Evolutionary conservation across 208 protist species (phyloP).

Genomic region (Trypanosoma theileri): DNA sequence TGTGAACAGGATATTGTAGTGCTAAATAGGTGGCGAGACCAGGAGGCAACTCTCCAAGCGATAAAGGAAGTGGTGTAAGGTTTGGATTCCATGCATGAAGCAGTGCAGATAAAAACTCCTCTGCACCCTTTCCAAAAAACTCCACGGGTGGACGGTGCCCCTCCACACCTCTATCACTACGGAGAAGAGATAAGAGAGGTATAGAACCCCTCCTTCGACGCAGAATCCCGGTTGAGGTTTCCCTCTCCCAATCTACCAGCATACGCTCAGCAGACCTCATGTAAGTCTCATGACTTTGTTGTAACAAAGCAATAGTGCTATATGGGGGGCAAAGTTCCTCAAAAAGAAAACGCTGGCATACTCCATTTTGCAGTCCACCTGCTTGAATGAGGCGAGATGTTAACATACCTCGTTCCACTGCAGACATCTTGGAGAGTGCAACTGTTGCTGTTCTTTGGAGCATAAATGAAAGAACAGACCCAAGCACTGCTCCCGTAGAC

Average conservation of each 20-base stretch:
- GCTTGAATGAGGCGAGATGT: constrained; percentile 21
- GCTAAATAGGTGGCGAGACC: constrained; percentile 28
- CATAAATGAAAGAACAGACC: constrained; percentile 20
- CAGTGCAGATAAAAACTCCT: constrained; percentile 9
- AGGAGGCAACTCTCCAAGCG: constrained; percentile 26
- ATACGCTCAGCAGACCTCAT: constrained; percentile 11
- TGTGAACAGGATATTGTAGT: constrained; percentile 12
- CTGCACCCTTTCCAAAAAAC: constrained; percentile 8
- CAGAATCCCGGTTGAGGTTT: not conserved
- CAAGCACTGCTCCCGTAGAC: not conserved
- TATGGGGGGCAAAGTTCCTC: constrained; percentile 18
- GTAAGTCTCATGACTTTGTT: constrained; percentile 18
- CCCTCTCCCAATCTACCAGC: not conserved
- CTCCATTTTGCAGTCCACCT: constrained; percentile 21
- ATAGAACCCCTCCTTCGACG: not conserved
- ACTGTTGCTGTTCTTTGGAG: constrained; percentile 8
- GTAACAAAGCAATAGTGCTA: not conserved
- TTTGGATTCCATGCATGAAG: constrained; percentile 4
- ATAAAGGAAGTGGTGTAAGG: not conserved
- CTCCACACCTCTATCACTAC: not conserved
- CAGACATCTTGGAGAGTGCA: constrained; percentile 16
- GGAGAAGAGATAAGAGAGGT: constrained; percentile 7
- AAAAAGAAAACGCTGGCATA: constrained; percentile 23
- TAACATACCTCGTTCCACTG: constrained; percentile 17
- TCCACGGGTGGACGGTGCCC: constrained; percentile 11